Base-by-base conservation (phyloP, 1,284 basidiomycete species). In the Ceratobasidium sp. region DNA sequence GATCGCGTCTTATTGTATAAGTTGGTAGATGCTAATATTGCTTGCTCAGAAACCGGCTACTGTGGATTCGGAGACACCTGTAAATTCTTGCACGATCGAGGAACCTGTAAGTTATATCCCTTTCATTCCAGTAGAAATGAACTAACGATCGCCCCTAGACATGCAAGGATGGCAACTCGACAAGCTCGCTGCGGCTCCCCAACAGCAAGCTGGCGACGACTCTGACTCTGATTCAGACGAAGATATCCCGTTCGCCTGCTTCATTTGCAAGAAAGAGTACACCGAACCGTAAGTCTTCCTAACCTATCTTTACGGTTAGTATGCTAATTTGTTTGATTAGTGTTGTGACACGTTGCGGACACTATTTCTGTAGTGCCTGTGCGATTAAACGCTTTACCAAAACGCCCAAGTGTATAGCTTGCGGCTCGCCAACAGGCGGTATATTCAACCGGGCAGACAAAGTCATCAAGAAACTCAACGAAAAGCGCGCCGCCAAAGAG, bases 21-120 rank as follows among this genome's bases (percentile, higher is more conserved):
- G 31, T 22, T n/a, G 29, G 22, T 27, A 33, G 6, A 22, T 8
- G 29, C 57, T 74, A 44, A 66, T 44, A 45, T 19, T 41, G 31
- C 17, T 53, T 45, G 60, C 8, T 41, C 36, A 96, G 97, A 99
- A 84, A 99, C 97, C 54, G 98, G 98, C 0, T 99, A 96, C 83
- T 99, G 97, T 83, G 98, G 98, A 3, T 99, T 98, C 82, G 98
- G 98, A 36, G 98, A 99, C 83, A 97, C 95, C 8, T 99, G 97
- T 85, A 99, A 99, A 86, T 96, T 96, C 84, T 86, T 96, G 81
- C 94, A 96, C 83, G 94, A 96, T 83, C 90, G 92, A 79, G 92
- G 92, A 75, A 94, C 93, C 53, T 94, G 92, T 93, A 80, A 82
- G 91, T 89, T 22, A 15, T 6, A 57, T 45, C 64, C 69, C 60